Evolutionary conservation across 495 filamentous ascomycete species (phyloP), one percentile per base, ranked within the genome.

Genomic region (Talaromyces proteolyticus): DNA sequence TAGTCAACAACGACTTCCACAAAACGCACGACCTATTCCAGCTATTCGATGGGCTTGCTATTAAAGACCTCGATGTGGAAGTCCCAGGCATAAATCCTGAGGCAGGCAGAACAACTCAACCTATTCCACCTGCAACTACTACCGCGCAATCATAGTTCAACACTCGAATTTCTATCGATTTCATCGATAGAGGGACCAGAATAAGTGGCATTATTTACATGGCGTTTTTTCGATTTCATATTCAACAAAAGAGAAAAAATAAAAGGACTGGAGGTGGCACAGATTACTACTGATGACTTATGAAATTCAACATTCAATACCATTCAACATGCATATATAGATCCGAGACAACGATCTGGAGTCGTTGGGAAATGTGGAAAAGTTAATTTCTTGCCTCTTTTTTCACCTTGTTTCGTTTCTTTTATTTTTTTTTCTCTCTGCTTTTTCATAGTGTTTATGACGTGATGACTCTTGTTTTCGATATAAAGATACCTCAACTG

Each of bases 1-100:
- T 60, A 93, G 92, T 98, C 6, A 86, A 98, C 72, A 98, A 98
- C 60, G 91, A 98, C 62, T 98, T 97, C 80, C 87, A 90, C 64
- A 73, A 87, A 49, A 75, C 75, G 12, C 73, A 80, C 44, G 81
- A 79, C 18, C 85, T 98, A 60, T 96, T 94, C 58, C 75, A 84
- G 8, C 69, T 97, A 7, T 93, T 99, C 66, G 79, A 88, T n/a
- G 89, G 81, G 25, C 68, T 99, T 5, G 65, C 75, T 42, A 79
- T 91, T 41, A 69, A 80, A 47, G 77, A 87, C 52, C 66, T 91
- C 34, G 77, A 39, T 4, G 26, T 36, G 4, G 47, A 49, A 40
- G 20, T 49, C n/a, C n/a, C 37, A 10, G 37, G 36, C 18, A 49
- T 14, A 12, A 36, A 21, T 10, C 47, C 47, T 2, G 42, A 22